Conservation (phyloP, 2,329 filamentous ascomycete genomes). For the Fusarium sublunatum region DNA sequence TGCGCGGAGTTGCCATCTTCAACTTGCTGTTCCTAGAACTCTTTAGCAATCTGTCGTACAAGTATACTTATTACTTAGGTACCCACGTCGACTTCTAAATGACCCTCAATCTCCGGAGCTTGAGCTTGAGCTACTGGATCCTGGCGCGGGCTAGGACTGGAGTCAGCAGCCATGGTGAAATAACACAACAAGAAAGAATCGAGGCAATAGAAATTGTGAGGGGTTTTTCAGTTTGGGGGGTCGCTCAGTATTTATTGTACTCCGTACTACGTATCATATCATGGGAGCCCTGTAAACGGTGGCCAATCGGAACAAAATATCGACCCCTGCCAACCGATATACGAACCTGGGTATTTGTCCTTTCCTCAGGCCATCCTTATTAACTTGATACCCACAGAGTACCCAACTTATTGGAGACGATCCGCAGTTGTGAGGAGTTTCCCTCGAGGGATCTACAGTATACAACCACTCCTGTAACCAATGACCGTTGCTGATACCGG, state of each 20-base stretch:
- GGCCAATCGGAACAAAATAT: background rate
- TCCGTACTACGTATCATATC: background rate
- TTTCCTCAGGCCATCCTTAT: background rate
- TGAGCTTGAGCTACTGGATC: background rate
- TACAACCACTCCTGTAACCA: no score
- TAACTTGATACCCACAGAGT: no score
- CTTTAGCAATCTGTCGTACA: background rate
- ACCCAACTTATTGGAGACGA: no score
- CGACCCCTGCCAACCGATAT: background rate
- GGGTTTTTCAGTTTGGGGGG: background rate
- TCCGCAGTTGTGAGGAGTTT: no score
- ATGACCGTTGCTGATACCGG: no score
- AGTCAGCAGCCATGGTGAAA: background rate
- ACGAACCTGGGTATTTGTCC: background rate
- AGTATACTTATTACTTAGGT: background rate
- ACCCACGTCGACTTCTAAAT: conserved; percentile 1
- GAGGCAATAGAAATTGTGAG: background rate
- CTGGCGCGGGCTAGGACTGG: background rate
- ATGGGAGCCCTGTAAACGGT: background rate
- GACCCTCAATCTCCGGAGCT: background rate
- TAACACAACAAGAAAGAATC: background rate
- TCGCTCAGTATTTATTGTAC: background rate
- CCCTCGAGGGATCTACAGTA: no score
- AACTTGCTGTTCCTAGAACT: background rate
- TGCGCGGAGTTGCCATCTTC: background rate